Base-by-base conservation (phyloP, 768 basidiomycete species). In the Auricularia sp. region DNA sequence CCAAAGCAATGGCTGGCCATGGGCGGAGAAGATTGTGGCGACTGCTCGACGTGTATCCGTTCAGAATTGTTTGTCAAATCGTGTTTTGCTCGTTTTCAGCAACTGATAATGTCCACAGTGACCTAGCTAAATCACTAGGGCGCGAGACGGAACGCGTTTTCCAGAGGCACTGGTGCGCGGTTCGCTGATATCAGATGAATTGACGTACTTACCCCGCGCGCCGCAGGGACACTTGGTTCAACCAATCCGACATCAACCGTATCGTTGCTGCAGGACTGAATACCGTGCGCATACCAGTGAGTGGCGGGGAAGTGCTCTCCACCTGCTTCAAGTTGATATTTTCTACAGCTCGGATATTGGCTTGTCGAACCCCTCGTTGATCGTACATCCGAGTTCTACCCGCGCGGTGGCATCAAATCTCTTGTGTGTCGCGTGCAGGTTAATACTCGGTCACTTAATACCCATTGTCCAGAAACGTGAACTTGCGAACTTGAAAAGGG, bases 291-390 rank as follows among this genome's bases (percentile, higher is more conserved):
- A 78, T 92, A 68, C 90, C 90, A 0, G 89, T 89, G 68, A 65
- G 85, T 64, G 5, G 29, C 29, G 29, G 29, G 29, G 29, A 29
- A 29, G 29, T 29, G 29, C 29, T 29, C 29, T 29, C 29, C 29
- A 29, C 29, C 29, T 29, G 29, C 29, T 29, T 29, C 2, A 29
- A 29, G 2, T 29, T 29, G 29, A 29, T 29, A 29, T 29, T 29
- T 29, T 29, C 29, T 29, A 29, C 47, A 90, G 89, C 82, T 92
- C 47, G 90, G 90, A 0, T 92, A 87, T 71, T 92, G 90, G 90
- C 85, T 92, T 59, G 76, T 92, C 7, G 90, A 92, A 71, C 79
- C 78, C 3, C 76, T 92, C 7, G 90, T 92, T 0, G 71, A 91
- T 71, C 80, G 85, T 3, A 68, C 69, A 1, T 77, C 75, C 1